A percentile compares a stretch with the other conserved stretches of the same genome.
Conservation (phyloP, 108 stramenopile genomes). For the Hondaea fermentalgiana region DNA sequence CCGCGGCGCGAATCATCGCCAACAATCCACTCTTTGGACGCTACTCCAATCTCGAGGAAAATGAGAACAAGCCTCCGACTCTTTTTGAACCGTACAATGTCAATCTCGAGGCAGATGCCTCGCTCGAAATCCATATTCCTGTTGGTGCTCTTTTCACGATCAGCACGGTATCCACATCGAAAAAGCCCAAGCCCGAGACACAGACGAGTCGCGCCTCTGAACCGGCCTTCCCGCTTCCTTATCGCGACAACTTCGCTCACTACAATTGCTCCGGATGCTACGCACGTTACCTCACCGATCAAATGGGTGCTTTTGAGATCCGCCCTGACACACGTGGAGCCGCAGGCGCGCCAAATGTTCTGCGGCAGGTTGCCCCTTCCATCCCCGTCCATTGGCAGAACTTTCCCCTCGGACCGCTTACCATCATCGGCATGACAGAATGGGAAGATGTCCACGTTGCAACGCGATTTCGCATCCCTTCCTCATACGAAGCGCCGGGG, state of each 20-base stretch:
- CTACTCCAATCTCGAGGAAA: background rate
- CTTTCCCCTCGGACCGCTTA: background rate
- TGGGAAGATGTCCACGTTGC: background rate
- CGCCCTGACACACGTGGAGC: background rate
- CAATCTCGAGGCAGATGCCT: background rate
- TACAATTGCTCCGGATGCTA: background rate
- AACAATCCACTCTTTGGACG: background rate
- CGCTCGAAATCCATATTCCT: background rate
- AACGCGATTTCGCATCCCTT: background rate
- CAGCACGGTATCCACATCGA: background rate
- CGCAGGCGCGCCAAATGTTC: background rate
- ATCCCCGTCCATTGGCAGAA: background rate
- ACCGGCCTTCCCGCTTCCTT: background rate
- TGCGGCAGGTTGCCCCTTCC: background rate
- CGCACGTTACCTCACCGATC: background rate
- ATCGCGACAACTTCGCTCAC: background rate
- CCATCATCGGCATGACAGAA: background rate
- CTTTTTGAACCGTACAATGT: background rate
- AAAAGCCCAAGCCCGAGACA: background rate
- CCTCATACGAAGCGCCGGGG: too few relatives aligned
- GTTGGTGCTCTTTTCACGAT: background rate
- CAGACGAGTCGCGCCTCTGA: background rate
- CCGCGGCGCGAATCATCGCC: background rate
- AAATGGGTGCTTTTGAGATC: background rate
- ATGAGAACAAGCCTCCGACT: background rate